Evolutionary conservation across 2,329 filamentous ascomycete species (phyloP).

Genomic region (Diaporthe helianthi): DNA sequence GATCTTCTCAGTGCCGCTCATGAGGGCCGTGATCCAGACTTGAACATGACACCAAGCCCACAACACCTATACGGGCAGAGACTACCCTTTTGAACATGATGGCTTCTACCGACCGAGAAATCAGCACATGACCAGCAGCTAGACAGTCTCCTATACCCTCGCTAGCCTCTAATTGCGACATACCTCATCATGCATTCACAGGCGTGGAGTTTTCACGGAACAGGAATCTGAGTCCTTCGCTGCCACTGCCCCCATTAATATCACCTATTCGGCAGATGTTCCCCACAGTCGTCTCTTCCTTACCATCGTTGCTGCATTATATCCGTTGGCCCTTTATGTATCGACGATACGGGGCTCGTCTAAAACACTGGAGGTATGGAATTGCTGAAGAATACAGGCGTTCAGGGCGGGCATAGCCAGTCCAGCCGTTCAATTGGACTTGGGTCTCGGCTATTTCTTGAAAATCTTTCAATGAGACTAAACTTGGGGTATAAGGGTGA

Average conservation of each 20-base stretch:
- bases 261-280: neutral
- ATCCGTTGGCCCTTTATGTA: slow-evolving; percentile 1
- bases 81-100: neutral
- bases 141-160: slow-evolving; percentile 11
- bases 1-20: neutral
- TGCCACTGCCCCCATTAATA: neutral
- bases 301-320: slow-evolving; percentile 27
- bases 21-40: no score
- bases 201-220: slow-evolving; percentile 28
- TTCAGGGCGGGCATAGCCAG: slow-evolving; percentile 13
- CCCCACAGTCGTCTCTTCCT: slow-evolving; percentile 8
- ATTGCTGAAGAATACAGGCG: slow-evolving; percentile 21
- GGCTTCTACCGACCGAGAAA: neutral
- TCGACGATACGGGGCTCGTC: neutral
- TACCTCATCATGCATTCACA: slow-evolving; percentile 24
- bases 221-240: neutral
- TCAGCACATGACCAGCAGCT: neutral
- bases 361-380: slow-evolving; percentile 8
- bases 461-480: slow-evolving; percentile 16
- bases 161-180: slow-evolving; percentile 13
- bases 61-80: neutral
- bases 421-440: neutral
- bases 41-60: neutral
- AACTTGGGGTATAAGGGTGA: neutral
- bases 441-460: neutral